phyloP scores from a whole-genome alignment of 306 rosid species.

The Prunus mongolica region DNA sequence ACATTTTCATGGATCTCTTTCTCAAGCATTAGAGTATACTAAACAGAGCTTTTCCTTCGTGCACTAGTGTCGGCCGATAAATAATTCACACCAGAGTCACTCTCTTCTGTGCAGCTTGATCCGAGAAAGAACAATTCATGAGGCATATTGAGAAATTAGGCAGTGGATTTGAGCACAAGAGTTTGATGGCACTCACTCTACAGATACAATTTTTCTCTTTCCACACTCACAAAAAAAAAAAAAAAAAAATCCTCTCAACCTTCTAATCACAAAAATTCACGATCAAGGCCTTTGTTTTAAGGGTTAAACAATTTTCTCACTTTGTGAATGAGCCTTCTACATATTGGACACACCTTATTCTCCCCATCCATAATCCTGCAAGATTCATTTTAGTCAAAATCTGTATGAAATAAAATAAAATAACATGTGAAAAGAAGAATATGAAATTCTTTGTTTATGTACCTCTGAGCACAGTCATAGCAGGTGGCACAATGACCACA shows the following conservation, averaged over 20 bases:
- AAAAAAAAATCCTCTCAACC: slow-evolving; percentile 3
- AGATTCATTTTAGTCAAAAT: not conserved
- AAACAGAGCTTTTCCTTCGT: not conserved
- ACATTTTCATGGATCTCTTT: too few species aligned
- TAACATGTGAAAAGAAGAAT: not conserved
- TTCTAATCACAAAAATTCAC: slow-evolving; percentile 10
- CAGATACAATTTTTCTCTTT: not conserved
- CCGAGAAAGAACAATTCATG: slow-evolving; percentile 4
- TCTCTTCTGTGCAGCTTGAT: slow-evolving; percentile 17
- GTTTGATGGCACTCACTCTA: slow-evolving; percentile 10
- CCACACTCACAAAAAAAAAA: slow-evolving; percentile 5
- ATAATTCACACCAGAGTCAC: not conserved
- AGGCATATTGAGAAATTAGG: not conserved
- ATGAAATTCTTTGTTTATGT: slow-evolving; percentile 6
- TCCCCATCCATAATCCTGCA: slow-evolving; percentile 66
- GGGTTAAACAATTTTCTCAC: slow-evolving; percentile 48
- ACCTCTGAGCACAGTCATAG: slow-evolving; percentile 73
- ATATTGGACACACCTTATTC: slow-evolving; percentile 64
- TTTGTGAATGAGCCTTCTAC: slow-evolving; percentile 65
- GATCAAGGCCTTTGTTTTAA: slow-evolving; percentile 13
- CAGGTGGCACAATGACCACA: slow-evolving; percentile 83
- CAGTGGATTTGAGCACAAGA: not conserved
- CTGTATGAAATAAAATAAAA: not conserved
- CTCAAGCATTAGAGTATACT: not conserved
- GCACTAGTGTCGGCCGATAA: not conserved